phyloP scores from a whole-genome alignment of 495 filamentous ascomycete species.

The Penicillium ochrochloron region DNA sequence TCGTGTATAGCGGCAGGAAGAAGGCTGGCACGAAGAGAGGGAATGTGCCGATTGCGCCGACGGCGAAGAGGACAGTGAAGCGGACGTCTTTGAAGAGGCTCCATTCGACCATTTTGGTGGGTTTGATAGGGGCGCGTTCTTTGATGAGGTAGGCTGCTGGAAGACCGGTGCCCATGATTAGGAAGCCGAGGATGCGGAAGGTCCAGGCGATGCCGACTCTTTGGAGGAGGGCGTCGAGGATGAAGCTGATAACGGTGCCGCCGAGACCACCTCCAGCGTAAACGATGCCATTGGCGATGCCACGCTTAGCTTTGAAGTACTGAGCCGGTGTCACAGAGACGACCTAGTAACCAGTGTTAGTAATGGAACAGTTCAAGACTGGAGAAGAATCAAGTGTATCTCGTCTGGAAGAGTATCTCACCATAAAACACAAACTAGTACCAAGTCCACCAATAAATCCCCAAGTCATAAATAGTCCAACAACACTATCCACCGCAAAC shows the following conservation, averaged over 20 bases:
- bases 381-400: no score
- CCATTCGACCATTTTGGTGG: slow-evolving; percentile 55
- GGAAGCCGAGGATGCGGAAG: slow-evolving; percentile 55
- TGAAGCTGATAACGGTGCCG: slow-evolving; percentile 54
- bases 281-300: slow-evolving; percentile 61
- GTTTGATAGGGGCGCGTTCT: slow-evolving; percentile 53
- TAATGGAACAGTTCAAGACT: slow-evolving; percentile 21
- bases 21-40: slow-evolving; percentile 64
- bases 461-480: slow-evolving; percentile 58
- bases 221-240: slow-evolving; percentile 50
- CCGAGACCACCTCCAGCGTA: slow-evolving; percentile 59
- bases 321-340: slow-evolving; percentile 55
- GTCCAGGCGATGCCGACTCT: slow-evolving; percentile 57
- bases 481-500: slow-evolving; percentile 52
- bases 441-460: slow-evolving; percentile 60
- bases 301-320: slow-evolving; percentile 59
- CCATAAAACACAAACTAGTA: slow-evolving; percentile 39
- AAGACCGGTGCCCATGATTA: slow-evolving; percentile 53
- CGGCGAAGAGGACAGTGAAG: slow-evolving; percentile 57
- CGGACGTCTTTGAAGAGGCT: slow-evolving; percentile 52
- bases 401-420: slow-evolving; percentile 18
- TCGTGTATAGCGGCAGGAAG: slow-evolving; percentile 57
- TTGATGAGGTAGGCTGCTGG: slow-evolving; percentile 63
- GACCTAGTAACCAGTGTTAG: slow-evolving; percentile 40
- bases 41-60: slow-evolving; percentile 63